These are phyloP conservation scores for Rhizopus arrhizus DNA, from an alignment of 371 early-diverging fungal species.

Conservation along the genomic window DNA sequence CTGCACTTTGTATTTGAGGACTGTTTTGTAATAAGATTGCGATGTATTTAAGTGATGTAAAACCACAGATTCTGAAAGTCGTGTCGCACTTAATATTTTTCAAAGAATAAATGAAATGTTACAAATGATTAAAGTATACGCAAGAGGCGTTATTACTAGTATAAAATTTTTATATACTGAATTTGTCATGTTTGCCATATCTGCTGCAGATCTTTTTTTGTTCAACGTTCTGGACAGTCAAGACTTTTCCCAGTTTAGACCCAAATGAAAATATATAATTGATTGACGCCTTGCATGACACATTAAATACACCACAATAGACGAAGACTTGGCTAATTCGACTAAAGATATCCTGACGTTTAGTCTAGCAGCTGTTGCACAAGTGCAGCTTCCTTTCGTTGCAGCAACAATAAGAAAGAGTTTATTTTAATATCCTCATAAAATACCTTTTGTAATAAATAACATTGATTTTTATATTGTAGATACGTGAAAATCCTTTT, in stretches of 20 bases:
- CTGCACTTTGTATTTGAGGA: conserved; percentile 62
- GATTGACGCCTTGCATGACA: conserved; percentile 57
- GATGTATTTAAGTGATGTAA: conserved; percentile 61
- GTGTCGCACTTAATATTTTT: conserved; percentile 58
- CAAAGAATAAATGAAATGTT: neutral
- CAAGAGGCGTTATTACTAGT: conserved; percentile 32
- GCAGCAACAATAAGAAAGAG: too few relatives aligned
- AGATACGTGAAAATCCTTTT: too few relatives aligned
- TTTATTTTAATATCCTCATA: too few relatives aligned
- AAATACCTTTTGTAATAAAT: too few relatives aligned
- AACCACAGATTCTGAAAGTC: conserved; percentile 63
- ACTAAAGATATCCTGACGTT: conserved; percentile 26
- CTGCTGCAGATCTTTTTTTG: conserved; percentile 25
- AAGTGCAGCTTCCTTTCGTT: too few relatives aligned
- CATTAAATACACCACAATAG: conserved; percentile 63
- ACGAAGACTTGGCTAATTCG: conserved; percentile 61
- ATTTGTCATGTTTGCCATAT: conserved; percentile 46
- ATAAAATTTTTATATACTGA: conserved; percentile 55
- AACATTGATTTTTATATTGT: too few relatives aligned
- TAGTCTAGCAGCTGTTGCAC: conserved; percentile 32
- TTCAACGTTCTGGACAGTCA: conserved; percentile 10
- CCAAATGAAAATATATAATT: conserved; percentile 35
- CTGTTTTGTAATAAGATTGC: conserved; percentile 59
- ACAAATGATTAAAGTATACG: too few relatives aligned
- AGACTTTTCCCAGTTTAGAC: conserved; percentile 16